phyloP scores from a whole-genome alignment of 2,329 filamentous ascomycete species.

The Macrophomina phaseolina region DNA sequence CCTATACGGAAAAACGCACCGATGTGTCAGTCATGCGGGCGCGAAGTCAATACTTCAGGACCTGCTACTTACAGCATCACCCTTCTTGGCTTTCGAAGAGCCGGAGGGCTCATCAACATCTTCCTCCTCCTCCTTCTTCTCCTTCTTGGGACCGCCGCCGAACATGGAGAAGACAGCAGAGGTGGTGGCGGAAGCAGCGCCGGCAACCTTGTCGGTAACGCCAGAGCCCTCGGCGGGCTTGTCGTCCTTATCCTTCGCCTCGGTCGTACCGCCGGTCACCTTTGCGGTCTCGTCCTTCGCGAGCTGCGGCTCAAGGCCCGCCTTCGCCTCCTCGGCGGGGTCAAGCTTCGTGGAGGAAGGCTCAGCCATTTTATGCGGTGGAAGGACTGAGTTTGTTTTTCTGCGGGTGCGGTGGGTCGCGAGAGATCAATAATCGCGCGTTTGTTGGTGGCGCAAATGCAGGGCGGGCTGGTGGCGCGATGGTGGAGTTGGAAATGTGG shows the following conservation, averaged over 20 bases:
- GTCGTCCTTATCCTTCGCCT: slow-evolving; percentile 56
- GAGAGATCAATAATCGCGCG: slow-evolving; percentile 3
- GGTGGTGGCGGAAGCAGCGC: slow-evolving; percentile 42
- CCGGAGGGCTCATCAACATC: slow-evolving; percentile 87
- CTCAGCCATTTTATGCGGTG: slow-evolving; percentile 31
- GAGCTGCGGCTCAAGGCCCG: slow-evolving; percentile 48
- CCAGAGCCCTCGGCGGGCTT: slow-evolving; percentile 48
- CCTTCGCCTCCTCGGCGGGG: slow-evolving; percentile 46
- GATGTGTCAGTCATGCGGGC: background rate
- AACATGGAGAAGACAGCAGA: slow-evolving; percentile 87
- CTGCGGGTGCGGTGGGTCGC: slow-evolving; percentile 12
- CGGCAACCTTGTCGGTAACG: slow-evolving; percentile 45
- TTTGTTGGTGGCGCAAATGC: slow-evolving; percentile 5
- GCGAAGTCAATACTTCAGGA: background rate
- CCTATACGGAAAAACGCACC: slow-evolving; percentile 31
- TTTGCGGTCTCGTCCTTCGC: slow-evolving; percentile 52
- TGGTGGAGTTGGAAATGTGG: slow-evolving; percentile 8
- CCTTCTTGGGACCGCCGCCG: slow-evolving; percentile 94
- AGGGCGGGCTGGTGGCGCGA: slow-evolving; percentile 3
- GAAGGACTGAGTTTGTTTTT: background rate
- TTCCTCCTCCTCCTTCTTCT: slow-evolving; percentile 84
- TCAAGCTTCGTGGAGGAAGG: slow-evolving; percentile 49
- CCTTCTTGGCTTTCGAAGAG: slow-evolving; percentile 74
- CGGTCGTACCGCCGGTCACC: slow-evolving; percentile 48
- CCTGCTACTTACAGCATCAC: slow-evolving; percentile 59